Conservation (phyloP, 352 stramenopile species). For the Pythium chondricola region DNA sequence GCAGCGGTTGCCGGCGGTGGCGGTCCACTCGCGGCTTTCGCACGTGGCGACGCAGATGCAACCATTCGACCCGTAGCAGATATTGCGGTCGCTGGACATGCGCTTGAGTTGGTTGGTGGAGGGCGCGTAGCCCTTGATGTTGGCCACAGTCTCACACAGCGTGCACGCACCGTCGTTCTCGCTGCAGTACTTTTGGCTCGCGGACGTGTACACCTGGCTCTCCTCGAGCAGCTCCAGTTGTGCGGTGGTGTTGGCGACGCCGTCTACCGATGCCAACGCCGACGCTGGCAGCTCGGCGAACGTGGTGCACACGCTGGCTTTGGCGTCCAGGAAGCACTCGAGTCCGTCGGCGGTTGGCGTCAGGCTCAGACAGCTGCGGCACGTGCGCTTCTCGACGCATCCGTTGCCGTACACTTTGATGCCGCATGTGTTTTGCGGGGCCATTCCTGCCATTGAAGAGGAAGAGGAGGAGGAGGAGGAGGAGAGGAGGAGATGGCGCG, state of each 20-base stretch:
- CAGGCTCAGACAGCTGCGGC: constrained; percentile 15
- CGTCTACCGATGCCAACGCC: not conserved
- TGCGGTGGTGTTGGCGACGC: not conserved
- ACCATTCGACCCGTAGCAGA: constrained; percentile 18
- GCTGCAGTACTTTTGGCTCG: constrained; percentile 12
- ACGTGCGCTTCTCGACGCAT: constrained; percentile 19
- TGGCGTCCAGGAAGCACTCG: constrained; percentile 17
- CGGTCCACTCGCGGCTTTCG: constrained; percentile 6
- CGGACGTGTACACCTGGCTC: constrained; percentile 9
- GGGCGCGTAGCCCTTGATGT: constrained; percentile 12
- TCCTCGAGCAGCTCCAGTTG: constrained; percentile 3
- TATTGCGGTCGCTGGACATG: constrained; percentile 17
- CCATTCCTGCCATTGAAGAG: not conserved
- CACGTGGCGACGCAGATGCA: constrained; percentile 18
- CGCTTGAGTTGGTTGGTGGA: constrained; percentile 17
- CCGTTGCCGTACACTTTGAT: constrained; percentile 13
- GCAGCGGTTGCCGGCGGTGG: constrained; percentile 12
- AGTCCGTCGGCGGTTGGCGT: constrained; percentile 6
- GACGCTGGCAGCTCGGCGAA: constrained; percentile 6
- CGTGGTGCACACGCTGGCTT: constrained; percentile 2
- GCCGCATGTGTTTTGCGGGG: constrained; percentile 4
- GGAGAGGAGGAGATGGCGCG: not conserved
- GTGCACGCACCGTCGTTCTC: constrained; percentile 12
- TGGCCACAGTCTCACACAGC: constrained; percentile 14
- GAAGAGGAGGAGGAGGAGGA: not conserved